Evolutionary conservation across 108 stramenopile species (phyloP), one percentile per base, ranked within the genome.

Genomic region (Phaeodactylum tricornutum): DNA sequence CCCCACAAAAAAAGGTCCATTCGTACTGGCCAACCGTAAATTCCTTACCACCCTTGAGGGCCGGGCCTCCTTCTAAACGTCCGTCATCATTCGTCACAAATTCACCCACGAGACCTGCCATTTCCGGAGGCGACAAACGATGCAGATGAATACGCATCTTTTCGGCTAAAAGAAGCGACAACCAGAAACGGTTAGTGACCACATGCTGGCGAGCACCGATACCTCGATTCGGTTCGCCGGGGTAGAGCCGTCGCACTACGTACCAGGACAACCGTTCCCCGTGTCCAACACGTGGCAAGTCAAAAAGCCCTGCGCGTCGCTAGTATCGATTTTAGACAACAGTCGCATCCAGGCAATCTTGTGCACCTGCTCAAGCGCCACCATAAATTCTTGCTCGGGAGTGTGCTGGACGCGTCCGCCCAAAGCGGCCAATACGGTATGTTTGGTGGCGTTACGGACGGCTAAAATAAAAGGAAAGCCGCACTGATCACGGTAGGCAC

Each of bases 301-400:
- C 51, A 93, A 66, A 36, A 79, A 89, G 25, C 92, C 92, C 3
- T 62, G 59, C 29, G 71, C 69, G 35, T 75, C 66, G 9, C 59
- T 61, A 6, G 53, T 61, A 38, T 75, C 71, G 9, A 84, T 56
- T 19, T 51, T 57, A n/a, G 72, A 42, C 33, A 88, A 65, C 28
- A 93, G 53, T 48, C 92, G 71, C 87, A 93, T 88, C 84, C 84
- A 93, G 15, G 92, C 92, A 70, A 93, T 93, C 44, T 93, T 93
- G 60, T 84, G 72, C 8, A 93, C 87, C 59, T 93, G 92, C 16
- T 57, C 60, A 28, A 89, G 32, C 20, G 84, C 84, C 1, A 59
- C 62, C 2, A 42, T 56, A 56, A 88, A 73, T 64, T 87, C 87
- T 23, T 37, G 59, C 29, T 87, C 77, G 1, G 38, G 0, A 2